These are phyloP conservation scores for Crepidotus variabilis DNA, from an alignment of 768 basidiomycete genomes.

Conservation along the genomic window DNA sequence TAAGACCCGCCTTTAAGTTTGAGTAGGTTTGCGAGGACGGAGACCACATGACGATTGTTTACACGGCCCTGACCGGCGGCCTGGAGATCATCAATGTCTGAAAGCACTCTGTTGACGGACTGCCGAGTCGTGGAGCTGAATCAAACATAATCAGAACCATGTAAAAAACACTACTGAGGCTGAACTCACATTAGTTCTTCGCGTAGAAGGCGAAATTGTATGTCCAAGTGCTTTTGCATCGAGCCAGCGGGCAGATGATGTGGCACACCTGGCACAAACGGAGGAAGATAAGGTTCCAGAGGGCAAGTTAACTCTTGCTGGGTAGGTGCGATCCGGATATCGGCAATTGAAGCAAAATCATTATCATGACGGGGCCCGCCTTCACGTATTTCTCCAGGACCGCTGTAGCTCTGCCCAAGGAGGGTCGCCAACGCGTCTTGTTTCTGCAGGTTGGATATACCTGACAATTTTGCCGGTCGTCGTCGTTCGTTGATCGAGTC, in stretches of 20 bases:
- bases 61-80: constrained; percentile 1
- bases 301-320: constrained; percentile 55
- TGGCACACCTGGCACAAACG: constrained; percentile 54
- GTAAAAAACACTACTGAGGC: neutral
- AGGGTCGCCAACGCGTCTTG: constrained; percentile 22
- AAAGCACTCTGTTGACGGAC: constrained; percentile 43
- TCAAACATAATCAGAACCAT: neutral
- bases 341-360: constrained; percentile 47
- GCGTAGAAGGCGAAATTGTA: constrained; percentile 69
- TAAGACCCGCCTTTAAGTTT: constrained; percentile 42
- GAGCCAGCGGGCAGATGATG: constrained; percentile 54
- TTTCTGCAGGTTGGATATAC: constrained; percentile 33
- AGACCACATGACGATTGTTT: constrained; percentile 14
- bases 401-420: constrained; percentile 35
- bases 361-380: constrained; percentile 67
- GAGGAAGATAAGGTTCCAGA: constrained; percentile 55
- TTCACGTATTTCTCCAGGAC: constrained; percentile 45
- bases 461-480: neutral
- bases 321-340: constrained; percentile 68
- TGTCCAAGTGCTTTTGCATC: constrained; percentile 67
- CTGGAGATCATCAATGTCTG: constrained; percentile 27
- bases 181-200: constrained; percentile 64
- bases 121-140: constrained; percentile 48
- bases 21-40: constrained; percentile 41
- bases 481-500: neutral